Evolutionary conservation across 2,329 filamentous ascomycete genomes (phyloP).

Genomic region (Claviceps fusiformis): DNA sequence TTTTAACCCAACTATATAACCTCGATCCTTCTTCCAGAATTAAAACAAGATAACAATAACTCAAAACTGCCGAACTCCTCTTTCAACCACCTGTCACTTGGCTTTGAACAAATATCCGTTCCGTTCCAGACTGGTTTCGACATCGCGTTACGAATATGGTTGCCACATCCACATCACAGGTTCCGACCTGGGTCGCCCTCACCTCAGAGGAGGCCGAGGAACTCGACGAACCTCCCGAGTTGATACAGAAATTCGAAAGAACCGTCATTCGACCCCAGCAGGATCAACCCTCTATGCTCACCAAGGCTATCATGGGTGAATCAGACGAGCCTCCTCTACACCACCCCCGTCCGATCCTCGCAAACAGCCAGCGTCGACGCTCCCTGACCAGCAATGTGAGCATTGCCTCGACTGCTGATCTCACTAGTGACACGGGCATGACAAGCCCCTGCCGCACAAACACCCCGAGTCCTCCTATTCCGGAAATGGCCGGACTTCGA

Average conservation of each 20-base stretch:
- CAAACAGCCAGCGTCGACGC: conserved; percentile 32
- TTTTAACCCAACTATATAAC: background rate
- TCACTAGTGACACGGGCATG: conserved; percentile 87
- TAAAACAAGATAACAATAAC: too few relatives aligned
- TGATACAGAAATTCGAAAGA: conserved; percentile 29
- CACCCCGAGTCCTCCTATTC: conserved; percentile 77
- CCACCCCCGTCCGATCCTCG: conserved; percentile 22
- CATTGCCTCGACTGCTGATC: conserved; percentile 69
- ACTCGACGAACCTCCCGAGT: conserved; percentile 78
- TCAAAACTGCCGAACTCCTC: background rate
- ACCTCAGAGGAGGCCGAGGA: conserved; percentile 56
- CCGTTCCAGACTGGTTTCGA: background rate
- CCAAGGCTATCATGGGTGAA: conserved; percentile 61
- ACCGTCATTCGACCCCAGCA: conserved; percentile 32
- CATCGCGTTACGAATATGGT: conserved; percentile 13
- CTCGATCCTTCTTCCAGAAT: background rate
- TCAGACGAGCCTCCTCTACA: conserved; percentile 42
- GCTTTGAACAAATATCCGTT: background rate
- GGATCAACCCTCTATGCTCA: conserved; percentile 70
- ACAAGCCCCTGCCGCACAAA: conserved; percentile 81
- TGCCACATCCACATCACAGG: conserved; percentile 13
- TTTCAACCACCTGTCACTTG: background rate
- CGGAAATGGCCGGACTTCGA: conserved; percentile 37
- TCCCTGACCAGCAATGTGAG: conserved; percentile 73
- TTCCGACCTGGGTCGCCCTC: conserved; percentile 20